phyloP scores from a whole-genome alignment of 2,329 filamentous ascomycete species.

The Curvularia eragrostidis region DNA sequence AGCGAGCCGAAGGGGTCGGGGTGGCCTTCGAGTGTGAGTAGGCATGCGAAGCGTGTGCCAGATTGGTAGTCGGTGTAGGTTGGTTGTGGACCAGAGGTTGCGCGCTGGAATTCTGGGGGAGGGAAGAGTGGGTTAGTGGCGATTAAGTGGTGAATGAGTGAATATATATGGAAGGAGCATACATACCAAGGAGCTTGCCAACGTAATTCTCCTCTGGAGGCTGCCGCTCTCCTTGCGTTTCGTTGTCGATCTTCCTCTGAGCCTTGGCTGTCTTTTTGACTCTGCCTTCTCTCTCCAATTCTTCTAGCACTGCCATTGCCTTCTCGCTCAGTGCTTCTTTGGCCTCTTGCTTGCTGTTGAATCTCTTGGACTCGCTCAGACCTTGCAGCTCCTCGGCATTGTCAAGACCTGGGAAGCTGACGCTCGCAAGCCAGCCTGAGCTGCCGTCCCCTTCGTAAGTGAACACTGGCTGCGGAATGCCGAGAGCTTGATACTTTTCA shows the following conservation, averaged over 20 bases:
- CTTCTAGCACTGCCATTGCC: slow-evolving; percentile 38
- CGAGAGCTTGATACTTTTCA: slow-evolving; percentile 36
- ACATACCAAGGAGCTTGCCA: slow-evolving; percentile 49
- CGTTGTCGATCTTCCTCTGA: slow-evolving; percentile 23
- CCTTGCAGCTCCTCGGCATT: slow-evolving; percentile 22
- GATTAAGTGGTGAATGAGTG: neutral
- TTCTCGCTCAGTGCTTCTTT: slow-evolving; percentile 50
- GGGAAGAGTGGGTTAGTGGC: slow-evolving; percentile 8
- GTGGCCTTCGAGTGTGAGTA: slow-evolving; percentile 35
- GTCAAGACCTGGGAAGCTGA: slow-evolving; percentile 31
- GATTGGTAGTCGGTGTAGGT: slow-evolving; percentile 48
- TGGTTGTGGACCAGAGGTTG: slow-evolving; percentile 35
- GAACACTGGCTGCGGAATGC: slow-evolving; percentile 32
- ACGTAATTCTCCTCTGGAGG: slow-evolving; percentile 39
- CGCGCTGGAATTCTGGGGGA: slow-evolving; percentile 44
- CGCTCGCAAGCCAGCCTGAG: slow-evolving; percentile 30
- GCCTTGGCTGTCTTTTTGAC: slow-evolving; percentile 28
- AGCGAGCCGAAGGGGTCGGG: slow-evolving; percentile 46
- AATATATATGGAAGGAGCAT: neutral
- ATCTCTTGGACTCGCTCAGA: slow-evolving; percentile 33
- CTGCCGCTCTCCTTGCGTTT: neutral
- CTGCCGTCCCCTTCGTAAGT: slow-evolving; percentile 19
- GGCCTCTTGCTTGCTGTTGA: slow-evolving; percentile 52
- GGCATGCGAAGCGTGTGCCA: slow-evolving; percentile 43
- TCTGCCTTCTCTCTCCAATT: slow-evolving; percentile 31